Percentiles rank a stretch among this genome's conserved stretches.
These are phyloP conservation scores for Lachnellula occidentalis DNA, from an alignment of 2,329 filamentous ascomycete species.

Conservation along the genomic window DNA sequence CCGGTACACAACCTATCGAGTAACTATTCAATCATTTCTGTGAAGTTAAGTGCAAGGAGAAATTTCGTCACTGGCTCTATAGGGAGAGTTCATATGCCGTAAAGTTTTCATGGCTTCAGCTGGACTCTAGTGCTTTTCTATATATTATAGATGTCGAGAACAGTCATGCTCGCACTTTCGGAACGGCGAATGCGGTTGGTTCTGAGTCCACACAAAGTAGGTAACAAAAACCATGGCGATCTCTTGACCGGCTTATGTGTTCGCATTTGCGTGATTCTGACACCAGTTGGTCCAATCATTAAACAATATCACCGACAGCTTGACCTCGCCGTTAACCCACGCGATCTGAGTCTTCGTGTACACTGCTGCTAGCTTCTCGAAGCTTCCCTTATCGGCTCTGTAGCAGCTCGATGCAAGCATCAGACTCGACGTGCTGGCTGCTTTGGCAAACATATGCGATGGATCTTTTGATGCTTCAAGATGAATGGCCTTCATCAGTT, in stretches of 20 bases:
- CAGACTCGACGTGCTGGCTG: conserved; percentile 68
- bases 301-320: conserved; percentile 62
- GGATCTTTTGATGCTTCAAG: conserved; percentile 55
- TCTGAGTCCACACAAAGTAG: background rate
- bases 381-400: conserved; percentile 44
- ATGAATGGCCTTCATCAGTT: conserved; percentile 62
- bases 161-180: background rate
- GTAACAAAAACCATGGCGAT: background rate
- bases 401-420: conserved; percentile 60
- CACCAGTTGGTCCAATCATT: conserved; percentile 72
- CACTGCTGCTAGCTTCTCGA: conserved; percentile 53
- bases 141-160: too few species aligned
- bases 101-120: background rate
- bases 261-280: conserved; percentile 38
- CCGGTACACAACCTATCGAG: too few species aligned
- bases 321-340: conserved; percentile 53
- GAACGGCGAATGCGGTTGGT: background rate
- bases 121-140: too few species aligned
- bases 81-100: too few species aligned
- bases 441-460: conserved; percentile 66
- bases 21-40: too few species aligned
- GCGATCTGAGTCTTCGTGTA: conserved; percentile 57
- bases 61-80: too few species aligned
- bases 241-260: background rate
- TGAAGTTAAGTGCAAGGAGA: too few species aligned